Percentiles rank a stretch among this genome's conserved stretches.
These are phyloP conservation scores for Physcomitrellopsis africana DNA, from an alignment of 225 moss, liverwort and hornwort genomes.

Conservation along the genomic window DNA sequence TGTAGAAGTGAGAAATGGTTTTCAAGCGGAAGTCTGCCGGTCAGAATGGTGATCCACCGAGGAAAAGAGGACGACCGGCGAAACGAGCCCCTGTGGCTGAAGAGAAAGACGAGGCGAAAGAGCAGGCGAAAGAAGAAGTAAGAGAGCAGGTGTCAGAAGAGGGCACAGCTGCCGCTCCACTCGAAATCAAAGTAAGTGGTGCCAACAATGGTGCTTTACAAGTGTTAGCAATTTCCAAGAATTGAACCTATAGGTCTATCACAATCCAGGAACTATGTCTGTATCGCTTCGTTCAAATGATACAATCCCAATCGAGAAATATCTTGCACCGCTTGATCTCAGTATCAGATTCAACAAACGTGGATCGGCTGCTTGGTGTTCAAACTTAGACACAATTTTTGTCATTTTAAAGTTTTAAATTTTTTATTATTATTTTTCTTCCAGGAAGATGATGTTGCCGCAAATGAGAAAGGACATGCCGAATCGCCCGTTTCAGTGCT, in stretches of 20 bases:
- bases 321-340: neutral
- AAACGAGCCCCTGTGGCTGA: constrained; percentile 12
- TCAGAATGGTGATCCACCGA: constrained; percentile 23
- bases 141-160: constrained; percentile 13
- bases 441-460: constrained; percentile 26
- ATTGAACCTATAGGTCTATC: neutral
- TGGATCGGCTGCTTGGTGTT: neutral
- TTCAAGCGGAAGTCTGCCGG: constrained; percentile 37
- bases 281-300: too few relatives aligned
- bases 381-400: neutral
- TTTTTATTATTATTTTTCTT: neutral
- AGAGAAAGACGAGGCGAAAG: too few relatives aligned
- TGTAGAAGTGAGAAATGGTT: constrained; percentile 28
- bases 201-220: neutral
- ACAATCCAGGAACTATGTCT: neutral
- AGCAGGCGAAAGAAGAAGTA: too few relatives aligned
- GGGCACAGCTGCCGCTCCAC: constrained; percentile 19
- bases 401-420: neutral
- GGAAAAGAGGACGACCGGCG: constrained; percentile 39
- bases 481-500: constrained; percentile 53
- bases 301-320: neutral
- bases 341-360: neutral
- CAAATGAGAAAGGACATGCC: constrained; percentile 36
- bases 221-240: neutral
- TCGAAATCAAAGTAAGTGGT: constrained; percentile 34